A percentile compares a stretch with the other conserved stretches of the same genome.
These are phyloP conservation scores for Elongisporangium undulatum DNA, from an alignment of 352 stramenopile genomes.

Conservation along the genomic window DNA sequence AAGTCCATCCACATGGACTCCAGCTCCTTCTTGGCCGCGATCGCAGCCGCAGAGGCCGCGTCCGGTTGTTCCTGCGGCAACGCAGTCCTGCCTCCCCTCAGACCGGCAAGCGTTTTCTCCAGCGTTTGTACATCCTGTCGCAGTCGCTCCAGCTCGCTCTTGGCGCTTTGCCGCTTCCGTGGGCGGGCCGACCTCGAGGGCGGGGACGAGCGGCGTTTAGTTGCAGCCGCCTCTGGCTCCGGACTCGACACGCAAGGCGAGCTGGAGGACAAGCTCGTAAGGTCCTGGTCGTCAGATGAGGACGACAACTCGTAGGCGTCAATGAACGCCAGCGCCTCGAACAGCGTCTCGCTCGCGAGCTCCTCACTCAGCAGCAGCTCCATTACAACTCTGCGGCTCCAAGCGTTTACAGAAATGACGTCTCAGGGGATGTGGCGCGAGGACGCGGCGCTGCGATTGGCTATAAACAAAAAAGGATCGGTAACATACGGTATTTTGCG, in stretches of 20 bases:
- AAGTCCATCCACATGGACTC: background rate
- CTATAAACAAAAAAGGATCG: background rate
- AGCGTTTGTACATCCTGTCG: background rate
- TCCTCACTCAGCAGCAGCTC: background rate
- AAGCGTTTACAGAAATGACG: too few species aligned
- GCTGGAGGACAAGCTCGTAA: background rate
- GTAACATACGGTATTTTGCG: background rate
- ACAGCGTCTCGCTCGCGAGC: constrained; percentile 20
- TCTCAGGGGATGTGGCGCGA: too few species aligned
- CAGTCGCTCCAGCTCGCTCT: background rate
- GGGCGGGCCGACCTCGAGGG: background rate
- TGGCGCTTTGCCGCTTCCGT: background rate
- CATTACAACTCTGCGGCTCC: too few species aligned
- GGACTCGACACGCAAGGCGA: background rate
- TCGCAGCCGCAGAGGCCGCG: background rate
- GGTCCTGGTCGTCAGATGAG: background rate
- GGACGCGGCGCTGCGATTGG: background rate
- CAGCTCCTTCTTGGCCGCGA: background rate
- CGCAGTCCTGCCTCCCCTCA: background rate
- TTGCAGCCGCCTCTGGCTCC: background rate
- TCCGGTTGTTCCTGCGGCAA: background rate
- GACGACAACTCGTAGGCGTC: constrained; percentile 17
- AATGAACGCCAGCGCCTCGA: constrained; percentile 30
- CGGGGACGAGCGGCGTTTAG: background rate
- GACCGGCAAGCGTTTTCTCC: background rate